A percentile compares a stretch with the other conserved stretches of the same genome.
These are phyloP conservation scores for Monosporozyma unispora DNA, from an alignment of 805 yeast species.

Conservation along the genomic window DNA sequence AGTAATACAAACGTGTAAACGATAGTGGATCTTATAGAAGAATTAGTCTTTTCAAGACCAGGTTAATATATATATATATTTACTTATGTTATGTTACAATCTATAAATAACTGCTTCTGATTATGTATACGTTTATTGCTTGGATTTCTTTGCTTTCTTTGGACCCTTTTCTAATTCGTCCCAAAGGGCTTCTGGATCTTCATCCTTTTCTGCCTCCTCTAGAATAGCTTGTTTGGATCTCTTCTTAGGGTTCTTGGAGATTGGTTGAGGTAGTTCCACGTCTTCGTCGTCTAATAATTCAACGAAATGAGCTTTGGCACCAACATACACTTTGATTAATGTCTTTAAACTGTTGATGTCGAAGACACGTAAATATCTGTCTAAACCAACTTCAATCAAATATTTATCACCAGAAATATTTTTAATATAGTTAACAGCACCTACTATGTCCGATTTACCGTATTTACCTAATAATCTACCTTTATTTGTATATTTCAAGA, in stretches of 20 bases:
- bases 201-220: conserved; percentile 20
- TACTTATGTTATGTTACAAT: background rate
- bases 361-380: conserved; percentile 75
- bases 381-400: conserved; percentile 75
- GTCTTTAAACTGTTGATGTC: conserved; percentile 50
- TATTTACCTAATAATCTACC: conserved; percentile 60
- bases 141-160: conserved; percentile 11
- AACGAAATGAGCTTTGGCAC: conserved; percentile 46
- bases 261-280: conserved; percentile 26
- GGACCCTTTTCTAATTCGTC: conserved; percentile 13
- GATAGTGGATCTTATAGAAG: too few species aligned
- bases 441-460: conserved; percentile 71
- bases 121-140: background rate
- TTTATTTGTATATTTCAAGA: conserved; percentile 45
- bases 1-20: too few species aligned
- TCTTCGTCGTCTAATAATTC: conserved; percentile 28
- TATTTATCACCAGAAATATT: conserved; percentile 32
- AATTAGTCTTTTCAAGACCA: background rate
- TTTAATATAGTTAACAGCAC: conserved; percentile 29
- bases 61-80: background rate
- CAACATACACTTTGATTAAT: conserved; percentile 62
- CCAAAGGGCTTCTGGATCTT: conserved; percentile 32
- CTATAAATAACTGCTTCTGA: background rate
- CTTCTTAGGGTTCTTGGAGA: conserved; percentile 14
- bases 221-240: conserved; percentile 9